These are phyloP conservation scores for Hypoxylon sp. DNA, from an alignment of 2,329 filamentous ascomycete species.

Conservation along the genomic window DNA sequence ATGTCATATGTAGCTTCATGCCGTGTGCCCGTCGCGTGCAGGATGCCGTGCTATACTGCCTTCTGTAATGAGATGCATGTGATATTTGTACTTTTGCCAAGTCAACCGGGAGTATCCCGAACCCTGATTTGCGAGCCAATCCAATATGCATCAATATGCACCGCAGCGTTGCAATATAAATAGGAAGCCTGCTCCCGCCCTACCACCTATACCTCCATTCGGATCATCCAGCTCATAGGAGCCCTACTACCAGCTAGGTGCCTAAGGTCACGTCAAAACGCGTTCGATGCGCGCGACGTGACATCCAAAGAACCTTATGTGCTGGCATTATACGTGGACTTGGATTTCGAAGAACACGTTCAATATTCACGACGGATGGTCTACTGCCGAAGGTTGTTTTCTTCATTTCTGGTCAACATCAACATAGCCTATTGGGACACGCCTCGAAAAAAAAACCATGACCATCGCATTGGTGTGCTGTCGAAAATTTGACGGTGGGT, in stretches of 20 bases:
- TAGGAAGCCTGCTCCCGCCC: slow-evolving; percentile 11
- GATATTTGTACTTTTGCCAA: slow-evolving; percentile 18
- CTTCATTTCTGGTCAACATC: slow-evolving; percentile 7
- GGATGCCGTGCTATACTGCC: slow-evolving; percentile 11
- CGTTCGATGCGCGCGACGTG: slow-evolving; percentile 29
- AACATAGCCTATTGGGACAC: slow-evolving; percentile 2
- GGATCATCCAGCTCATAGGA: slow-evolving; percentile 18
- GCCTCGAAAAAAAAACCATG: not conserved
- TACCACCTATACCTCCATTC: slow-evolving; percentile 4
- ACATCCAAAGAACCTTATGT: slow-evolving; percentile 7
- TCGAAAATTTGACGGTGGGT: slow-evolving; percentile 9
- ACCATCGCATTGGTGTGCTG: slow-evolving; percentile 3
- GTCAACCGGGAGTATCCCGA: slow-evolving; percentile 13
- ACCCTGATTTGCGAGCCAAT: slow-evolving; percentile 20
- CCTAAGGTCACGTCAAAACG: slow-evolving; percentile 25
- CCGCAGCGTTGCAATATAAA: slow-evolving; percentile 37
- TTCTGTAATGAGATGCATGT: slow-evolving; percentile 18
- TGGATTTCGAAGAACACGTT: slow-evolving; percentile 31
- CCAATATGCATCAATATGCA: slow-evolving; percentile 16
- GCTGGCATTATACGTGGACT: slow-evolving; percentile 26
- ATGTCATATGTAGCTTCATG: slow-evolving; percentile 5
- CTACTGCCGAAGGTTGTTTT: slow-evolving; percentile 2
- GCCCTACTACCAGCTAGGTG: not conserved
- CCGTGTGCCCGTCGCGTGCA: slow-evolving; percentile 12
- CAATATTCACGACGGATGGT: slow-evolving; percentile 1